Conservation (phyloP, 805 yeast species). For the Wickerhamomyces chaumierensis region DNA sequence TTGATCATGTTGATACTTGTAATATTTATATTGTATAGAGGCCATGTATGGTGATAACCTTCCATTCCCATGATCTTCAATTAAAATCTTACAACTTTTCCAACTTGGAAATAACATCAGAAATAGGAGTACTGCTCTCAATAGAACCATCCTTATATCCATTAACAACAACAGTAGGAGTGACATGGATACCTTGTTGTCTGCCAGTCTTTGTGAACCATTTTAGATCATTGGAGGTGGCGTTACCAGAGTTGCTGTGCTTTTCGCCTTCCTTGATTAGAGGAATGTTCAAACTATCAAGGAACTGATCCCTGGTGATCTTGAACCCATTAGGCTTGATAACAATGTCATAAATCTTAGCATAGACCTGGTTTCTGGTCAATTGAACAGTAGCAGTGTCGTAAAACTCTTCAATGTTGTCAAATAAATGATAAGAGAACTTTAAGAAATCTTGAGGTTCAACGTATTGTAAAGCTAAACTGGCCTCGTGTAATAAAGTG, state of each 20-base stretch:
- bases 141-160: slow-evolving; percentile 50
- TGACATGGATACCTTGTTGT: slow-evolving; percentile 73
- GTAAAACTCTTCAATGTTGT: slow-evolving; percentile 40
- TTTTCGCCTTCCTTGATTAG: slow-evolving; percentile 12
- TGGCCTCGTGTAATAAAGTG: slow-evolving; percentile 55
- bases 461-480: slow-evolving; percentile 54
- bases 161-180: slow-evolving; percentile 67
- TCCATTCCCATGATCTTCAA: too few relatives aligned
- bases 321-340: slow-evolving; percentile 25
- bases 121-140: slow-evolving; percentile 50
- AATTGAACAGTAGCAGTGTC: slow-evolving; percentile 48
- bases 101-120: slow-evolving; percentile 22
- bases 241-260: slow-evolving; percentile 46
- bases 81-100: slow-evolving; percentile 1
- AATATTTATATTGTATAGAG: not conserved
- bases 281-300: slow-evolving; percentile 16
- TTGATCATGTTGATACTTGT: not conserved
- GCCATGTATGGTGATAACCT: not conserved
- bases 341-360: slow-evolving; percentile 39
- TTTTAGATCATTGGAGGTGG: slow-evolving; percentile 51
- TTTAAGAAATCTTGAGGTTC: slow-evolving; percentile 45
- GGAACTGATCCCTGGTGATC: slow-evolving; percentile 21
- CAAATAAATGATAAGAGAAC: slow-evolving; percentile 44
- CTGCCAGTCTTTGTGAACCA: slow-evolving; percentile 64
- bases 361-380: slow-evolving; percentile 45